phyloP scores from a whole-genome alignment of 768 basidiomycete genomes.

The Tulasnella sp. region DNA sequence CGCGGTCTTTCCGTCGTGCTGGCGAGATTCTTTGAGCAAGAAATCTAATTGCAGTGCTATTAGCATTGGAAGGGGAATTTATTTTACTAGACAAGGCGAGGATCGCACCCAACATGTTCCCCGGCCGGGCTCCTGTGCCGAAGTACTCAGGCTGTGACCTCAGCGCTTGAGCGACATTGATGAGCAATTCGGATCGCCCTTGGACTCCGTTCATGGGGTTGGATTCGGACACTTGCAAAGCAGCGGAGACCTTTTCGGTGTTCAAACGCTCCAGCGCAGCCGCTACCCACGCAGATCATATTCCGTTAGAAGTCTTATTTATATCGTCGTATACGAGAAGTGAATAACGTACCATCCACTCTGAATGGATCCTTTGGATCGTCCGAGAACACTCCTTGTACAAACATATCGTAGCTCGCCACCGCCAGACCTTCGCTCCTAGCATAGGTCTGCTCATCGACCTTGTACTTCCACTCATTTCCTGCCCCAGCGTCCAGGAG shows the following conservation, averaged over 20 bases:
- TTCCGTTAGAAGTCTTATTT: neutral
- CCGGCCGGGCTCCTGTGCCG: slow-evolving; percentile 62
- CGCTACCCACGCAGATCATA: slow-evolving; percentile 35
- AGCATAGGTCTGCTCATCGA: slow-evolving; percentile 42
- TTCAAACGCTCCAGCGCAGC: slow-evolving; percentile 58
- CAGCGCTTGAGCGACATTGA: slow-evolving; percentile 63
- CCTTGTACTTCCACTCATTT: slow-evolving; percentile 64
- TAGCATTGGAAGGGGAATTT: too few relatives aligned
- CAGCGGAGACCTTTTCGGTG: slow-evolving; percentile 43
- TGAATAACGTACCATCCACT: slow-evolving; percentile 61
- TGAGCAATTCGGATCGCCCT: slow-evolving; percentile 69
- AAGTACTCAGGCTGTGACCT: slow-evolving; percentile 56
- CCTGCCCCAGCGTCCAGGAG: slow-evolving; percentile 93
- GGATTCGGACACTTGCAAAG: slow-evolving; percentile 62
- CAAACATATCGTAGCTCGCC: slow-evolving; percentile 86
- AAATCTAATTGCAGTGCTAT: slow-evolving; percentile 40
- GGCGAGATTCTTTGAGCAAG: slow-evolving; percentile 45
- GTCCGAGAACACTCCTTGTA: slow-evolving; percentile 69
- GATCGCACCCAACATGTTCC: slow-evolving; percentile 62
- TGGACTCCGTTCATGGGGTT: slow-evolving; percentile 90
- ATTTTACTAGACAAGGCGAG: neutral
- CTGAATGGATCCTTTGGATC: slow-evolving; percentile 47
- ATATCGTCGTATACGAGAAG: slow-evolving; percentile 11
- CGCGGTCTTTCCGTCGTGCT: slow-evolving; percentile 32
- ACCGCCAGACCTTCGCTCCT: slow-evolving; percentile 81